phyloP scores from a whole-genome alignment of 192 early-diverging fungal species.

The Backusella parvicylindrica region DNA sequence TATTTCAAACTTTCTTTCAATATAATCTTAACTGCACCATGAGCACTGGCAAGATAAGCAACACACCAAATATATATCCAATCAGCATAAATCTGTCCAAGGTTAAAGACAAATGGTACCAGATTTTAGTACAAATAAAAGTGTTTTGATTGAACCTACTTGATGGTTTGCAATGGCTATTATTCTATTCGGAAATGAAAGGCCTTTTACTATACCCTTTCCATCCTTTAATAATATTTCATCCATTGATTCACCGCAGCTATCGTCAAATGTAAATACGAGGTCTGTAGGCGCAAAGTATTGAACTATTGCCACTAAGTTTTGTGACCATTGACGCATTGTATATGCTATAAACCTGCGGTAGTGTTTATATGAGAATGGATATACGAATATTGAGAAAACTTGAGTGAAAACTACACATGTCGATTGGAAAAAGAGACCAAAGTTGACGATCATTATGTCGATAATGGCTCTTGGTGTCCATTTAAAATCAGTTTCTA shows the following conservation, averaged over 20 bases:
- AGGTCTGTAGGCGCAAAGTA: conserved; percentile 51
- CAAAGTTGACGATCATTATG: conserved; percentile 14
- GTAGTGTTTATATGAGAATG: background rate
- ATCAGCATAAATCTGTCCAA: conserved; percentile 55
- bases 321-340: conserved; percentile 31
- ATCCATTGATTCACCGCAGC: conserved; percentile 22
- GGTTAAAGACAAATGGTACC: background rate
- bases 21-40: conserved; percentile 88
- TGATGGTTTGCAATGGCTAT: conserved; percentile 59
- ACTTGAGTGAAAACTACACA: conserved; percentile 18
- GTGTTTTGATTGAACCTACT: conserved; percentile 24
- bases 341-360: conserved; percentile 9
- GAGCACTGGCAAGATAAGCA: conserved; percentile 63
- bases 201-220: conserved; percentile 14
- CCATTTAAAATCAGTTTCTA: background rate
- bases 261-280: conserved; percentile 45
- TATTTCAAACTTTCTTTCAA: conserved; percentile 79
- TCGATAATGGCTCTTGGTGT: background rate
- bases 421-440: conserved; percentile 28
- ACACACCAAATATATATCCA: conserved; percentile 70
- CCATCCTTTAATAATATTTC: conserved; percentile 6
- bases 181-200: conserved; percentile 46
- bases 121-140: background rate
- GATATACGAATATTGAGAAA: conserved; percentile 1
- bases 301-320: conserved; percentile 47